A percentile compares a stretch with the other conserved stretches of the same genome.
phyloP scores from a whole-genome alignment of 2,329 filamentous ascomycete genomes.

The Aplosporella prunicola region DNA sequence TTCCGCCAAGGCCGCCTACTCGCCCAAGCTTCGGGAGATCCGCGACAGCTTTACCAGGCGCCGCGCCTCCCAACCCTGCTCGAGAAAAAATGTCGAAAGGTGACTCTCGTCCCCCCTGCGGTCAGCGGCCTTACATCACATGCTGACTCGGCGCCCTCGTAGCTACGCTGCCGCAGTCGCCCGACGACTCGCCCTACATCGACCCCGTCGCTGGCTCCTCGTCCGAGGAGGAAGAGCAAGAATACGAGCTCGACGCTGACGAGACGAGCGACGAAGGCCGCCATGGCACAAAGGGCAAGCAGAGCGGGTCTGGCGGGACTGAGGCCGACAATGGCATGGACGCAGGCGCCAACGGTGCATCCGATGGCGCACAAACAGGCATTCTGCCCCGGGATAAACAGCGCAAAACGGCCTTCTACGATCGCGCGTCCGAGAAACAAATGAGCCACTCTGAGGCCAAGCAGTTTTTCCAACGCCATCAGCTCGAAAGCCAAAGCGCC shows the following conservation, averaged over 20 bases:
- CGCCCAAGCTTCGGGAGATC: slow-evolving; percentile 3
- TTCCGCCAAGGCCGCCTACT: slow-evolving; percentile 1
- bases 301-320: neutral
- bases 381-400: slow-evolving; percentile 44
- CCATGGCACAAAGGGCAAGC: slow-evolving; percentile 7
- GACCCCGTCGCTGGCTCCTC: slow-evolving; percentile 23
- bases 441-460: slow-evolving; percentile 93
- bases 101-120: neutral
- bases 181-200: slow-evolving; percentile 28
- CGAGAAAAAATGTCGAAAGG: slow-evolving; percentile 11
- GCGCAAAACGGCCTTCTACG: slow-evolving; percentile 76
- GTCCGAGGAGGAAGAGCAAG: slow-evolving; percentile 27
- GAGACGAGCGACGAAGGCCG: slow-evolving; percentile 16
- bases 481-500: slow-evolving; percentile 47
- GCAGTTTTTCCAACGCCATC: slow-evolving; percentile 87
- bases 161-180: slow-evolving; percentile 18
- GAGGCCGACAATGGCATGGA: slow-evolving; percentile 17
- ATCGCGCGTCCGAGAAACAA: slow-evolving; percentile 86
- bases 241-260: slow-evolving; percentile 23
- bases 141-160: neutral
- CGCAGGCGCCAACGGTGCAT: slow-evolving; percentile 17
- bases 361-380: slow-evolving; percentile 20
- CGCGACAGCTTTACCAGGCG: slow-evolving; percentile 8
- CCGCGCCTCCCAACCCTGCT: neutral
- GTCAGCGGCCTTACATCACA: neutral